A percentile compares a stretch with the other conserved stretches of the same genome.
Evolutionary conservation across 164 flowering plant genomes (phyloP).

Genomic region (Houttuynia cordata): DNA sequence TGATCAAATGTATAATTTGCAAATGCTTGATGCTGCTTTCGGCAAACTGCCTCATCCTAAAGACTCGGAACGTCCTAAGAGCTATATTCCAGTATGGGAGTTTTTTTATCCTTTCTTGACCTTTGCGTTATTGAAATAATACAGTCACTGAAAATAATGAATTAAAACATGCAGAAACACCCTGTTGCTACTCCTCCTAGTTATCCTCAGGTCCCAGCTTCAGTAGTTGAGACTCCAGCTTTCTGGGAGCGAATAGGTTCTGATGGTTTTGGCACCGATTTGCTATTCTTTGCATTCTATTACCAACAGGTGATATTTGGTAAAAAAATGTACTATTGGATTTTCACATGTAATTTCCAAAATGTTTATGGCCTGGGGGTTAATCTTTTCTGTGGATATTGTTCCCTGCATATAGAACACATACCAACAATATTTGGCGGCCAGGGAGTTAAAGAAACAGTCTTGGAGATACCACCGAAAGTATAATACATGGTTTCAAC

Average conservation of each 20-base stretch:
- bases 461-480: constrained; percentile 98
- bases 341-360: too few relatives aligned
- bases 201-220: constrained; percentile 90
- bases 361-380: too few relatives aligned
- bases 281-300: constrained; percentile 89
- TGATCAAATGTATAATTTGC: constrained; percentile 60
- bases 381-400: too few relatives aligned
- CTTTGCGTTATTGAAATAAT: background rate
- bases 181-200: constrained; percentile 73
- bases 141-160: background rate
- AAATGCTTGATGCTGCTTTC: constrained; percentile 91
- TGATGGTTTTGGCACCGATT: constrained; percentile 57
- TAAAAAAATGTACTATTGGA: too few relatives aligned
- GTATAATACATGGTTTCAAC: constrained; percentile 94
- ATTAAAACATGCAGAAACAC: constrained; percentile 41
- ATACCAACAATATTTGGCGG: constrained; percentile 94
- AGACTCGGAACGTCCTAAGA: constrained; percentile 87
- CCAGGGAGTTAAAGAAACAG: constrained; percentile 88
- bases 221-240: constrained; percentile 76
- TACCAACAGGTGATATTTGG: constrained; percentile 62
- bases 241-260: constrained; percentile 79
- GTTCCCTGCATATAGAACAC: constrained; percentile 49
- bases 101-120: background rate
- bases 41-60: constrained; percentile 84
- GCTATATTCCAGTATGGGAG: constrained; percentile 65